Base-by-base conservation (phyloP, 768 basidiomycete genomes). In the Auricularia cornea region DNA sequence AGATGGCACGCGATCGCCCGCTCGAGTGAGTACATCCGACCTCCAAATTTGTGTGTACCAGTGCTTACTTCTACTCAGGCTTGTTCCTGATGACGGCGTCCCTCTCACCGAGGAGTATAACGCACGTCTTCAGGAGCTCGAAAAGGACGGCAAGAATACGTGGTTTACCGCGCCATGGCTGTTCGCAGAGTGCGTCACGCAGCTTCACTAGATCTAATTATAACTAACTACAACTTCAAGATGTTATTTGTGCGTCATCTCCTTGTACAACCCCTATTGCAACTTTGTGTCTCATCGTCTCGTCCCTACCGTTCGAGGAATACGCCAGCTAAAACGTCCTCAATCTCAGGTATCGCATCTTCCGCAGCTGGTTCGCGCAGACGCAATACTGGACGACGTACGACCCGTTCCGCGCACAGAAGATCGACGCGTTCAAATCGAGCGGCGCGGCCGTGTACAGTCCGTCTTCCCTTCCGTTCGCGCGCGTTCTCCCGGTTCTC, bases 111-210 rank as follows among this genome's bases (percentile, higher is more conserved):
- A 83, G 0, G 74, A 80, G n/a, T 98, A 94, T 76, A 98, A 99
- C 67, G 68, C 75, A 0, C 88, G 93, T 66, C 78, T 99, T 14
- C 72, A 72, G 4, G 72, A 74, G 0, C 79, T 90, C 1, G 75
- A 76, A 0, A 72, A 77, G 30, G 71, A 78, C 1, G 72, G 74
- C 3, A 78, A 80, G 68, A 81, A 86, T 64, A 90, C 88, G 0
- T 99, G 96, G 96, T 94, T 92, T 71, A 89, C 84, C 8, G 85
- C 91, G 4, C 92, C 94, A 1, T 99, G 96, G 96, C 80, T 99
- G n/a, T 98, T 81, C 72, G 93, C 94, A 63, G 96, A 98, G 88
- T 97, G 77, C 67, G 89, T n/a, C n/a, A n/a, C n/a, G n/a, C n/a
- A n/a, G n/a, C n/a, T n/a, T n/a, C n/a, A n/a, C n/a, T n/a, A n/a